Conservation (phyloP, 192 early-diverging fungal species). For the Spinellus fusiger region DNA sequence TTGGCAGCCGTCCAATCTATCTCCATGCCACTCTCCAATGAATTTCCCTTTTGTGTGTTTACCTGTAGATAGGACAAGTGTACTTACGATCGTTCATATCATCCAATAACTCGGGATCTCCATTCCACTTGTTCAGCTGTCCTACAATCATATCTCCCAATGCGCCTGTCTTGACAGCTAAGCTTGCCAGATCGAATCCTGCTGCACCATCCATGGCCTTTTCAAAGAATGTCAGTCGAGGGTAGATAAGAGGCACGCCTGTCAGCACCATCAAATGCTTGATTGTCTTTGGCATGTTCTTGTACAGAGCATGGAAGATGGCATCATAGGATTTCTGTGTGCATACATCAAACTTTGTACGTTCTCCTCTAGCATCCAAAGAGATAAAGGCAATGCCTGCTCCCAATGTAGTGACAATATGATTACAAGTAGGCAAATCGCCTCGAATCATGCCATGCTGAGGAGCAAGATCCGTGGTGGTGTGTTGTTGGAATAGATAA, state of each 20-base stretch:
- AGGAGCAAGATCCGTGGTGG: constrained; percentile 48
- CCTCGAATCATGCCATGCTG: constrained; percentile 52
- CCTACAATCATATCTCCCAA: constrained; percentile 35
- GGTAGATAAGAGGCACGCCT: constrained; percentile 74
- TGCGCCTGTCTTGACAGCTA: constrained; percentile 52
- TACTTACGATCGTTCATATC: constrained; percentile 76
- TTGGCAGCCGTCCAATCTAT: constrained; percentile 55
- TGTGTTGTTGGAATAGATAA: constrained; percentile 81
- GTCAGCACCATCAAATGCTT: constrained; percentile 66
- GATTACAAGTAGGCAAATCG: constrained; percentile 39
- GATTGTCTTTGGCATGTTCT: constrained; percentile 41
- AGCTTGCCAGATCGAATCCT: constrained; percentile 46
- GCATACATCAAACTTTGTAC: constrained; percentile 56
- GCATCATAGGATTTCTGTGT: constrained; percentile 52
- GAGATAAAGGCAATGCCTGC: constrained; percentile 55
- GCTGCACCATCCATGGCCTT: constrained; percentile 53
- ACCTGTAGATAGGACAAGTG: background rate
- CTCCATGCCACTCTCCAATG: constrained; percentile 1
- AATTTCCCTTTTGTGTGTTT: background rate
- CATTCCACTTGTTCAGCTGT: constrained; percentile 46
- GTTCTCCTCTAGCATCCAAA: constrained; percentile 72
- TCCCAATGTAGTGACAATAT: constrained; percentile 63
- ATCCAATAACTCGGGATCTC: constrained; percentile 80
- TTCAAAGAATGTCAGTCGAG: constrained; percentile 64
- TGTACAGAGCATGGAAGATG: constrained; percentile 49